Evolutionary conservation across 257 asterid species (phyloP), one percentile per base, ranked within the genome.

Genomic region (Ilex asprella): DNA sequence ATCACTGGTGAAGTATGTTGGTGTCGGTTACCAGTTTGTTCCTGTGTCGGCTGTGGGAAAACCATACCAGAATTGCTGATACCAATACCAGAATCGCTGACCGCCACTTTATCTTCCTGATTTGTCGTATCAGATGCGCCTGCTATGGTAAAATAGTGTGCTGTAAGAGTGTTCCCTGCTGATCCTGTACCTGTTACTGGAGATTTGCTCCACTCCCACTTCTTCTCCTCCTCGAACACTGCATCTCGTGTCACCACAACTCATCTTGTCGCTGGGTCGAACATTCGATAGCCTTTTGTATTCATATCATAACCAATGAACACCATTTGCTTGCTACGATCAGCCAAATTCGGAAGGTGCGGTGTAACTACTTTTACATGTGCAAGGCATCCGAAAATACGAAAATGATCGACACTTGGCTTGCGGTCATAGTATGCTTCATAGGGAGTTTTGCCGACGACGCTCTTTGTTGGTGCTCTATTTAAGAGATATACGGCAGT

Each of bases 181-280:
- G n/a, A n/a, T n/a, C n/a, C n/a, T n/a, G n/a, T n/a, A n/a, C n/a
- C n/a, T n/a, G n/a, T n/a, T n/a, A n/a, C n/a, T n/a, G n/a, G n/a
- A n/a, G n/a, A n/a, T n/a, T n/a, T n/a, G n/a, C n/a, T n/a, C 62
- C 62, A 58, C 12, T 58, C 21, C 62, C 62, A 58, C 2, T 16
- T 16, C 3, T 58, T 58, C 16, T 12, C 13, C 30, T 58, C 62
- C 8, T 32, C 41, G 5, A 58, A 58, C 0, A 58, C 62, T 3
- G 21, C 62, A 58, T 58, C 62, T 12, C 62, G 41, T 3, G n/a
- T 31, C 2, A 27, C 21, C 13, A 5, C n/a, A 12, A 31, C 13
- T 27, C n/a, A 4, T 31, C 14, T 2, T 12, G 62, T 27, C 3
- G 12, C 41, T 9, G n/a, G 16, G 2, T 58, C 46, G 43, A 6